phyloP scores from a whole-genome alignment of 2,329 filamentous ascomycete species.

The Lojkania enalia region DNA sequence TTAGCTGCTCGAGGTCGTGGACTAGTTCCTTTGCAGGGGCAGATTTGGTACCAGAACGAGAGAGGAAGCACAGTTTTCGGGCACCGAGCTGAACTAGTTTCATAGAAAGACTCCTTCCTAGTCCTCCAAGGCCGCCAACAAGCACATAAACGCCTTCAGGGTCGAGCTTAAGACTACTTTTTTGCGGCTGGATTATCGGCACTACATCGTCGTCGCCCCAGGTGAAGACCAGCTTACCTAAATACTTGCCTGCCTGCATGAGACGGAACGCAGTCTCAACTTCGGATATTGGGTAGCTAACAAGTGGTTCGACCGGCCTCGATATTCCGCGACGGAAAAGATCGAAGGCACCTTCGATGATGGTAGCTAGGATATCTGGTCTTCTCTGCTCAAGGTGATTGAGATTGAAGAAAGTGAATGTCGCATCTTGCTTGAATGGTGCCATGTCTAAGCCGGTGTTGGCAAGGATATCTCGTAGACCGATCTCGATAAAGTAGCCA shows the following conservation, averaged over 20 bases:
- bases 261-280: slow-evolving; percentile 20
- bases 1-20: not conserved
- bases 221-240: slow-evolving; percentile 18
- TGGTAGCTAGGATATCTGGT: not conserved
- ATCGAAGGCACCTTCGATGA: not conserved
- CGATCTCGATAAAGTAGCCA: slow-evolving; percentile 29
- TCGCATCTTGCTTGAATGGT: slow-evolving; percentile 27
- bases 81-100: slow-evolving; percentile 5
- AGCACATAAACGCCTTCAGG: slow-evolving; percentile 9
- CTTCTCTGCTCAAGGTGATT: not conserved
- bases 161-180: too few relatives aligned
- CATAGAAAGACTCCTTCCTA: slow-evolving; percentile 2
- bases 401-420: slow-evolving; percentile 24
- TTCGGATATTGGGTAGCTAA: slow-evolving; percentile 10
- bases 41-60: not conserved
- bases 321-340: not conserved
- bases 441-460: slow-evolving; percentile 10
- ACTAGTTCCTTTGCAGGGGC: not conserved
- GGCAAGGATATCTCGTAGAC: slow-evolving; percentile 4
- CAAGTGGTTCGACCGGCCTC: slow-evolving; percentile 8
- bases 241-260: slow-evolving; percentile 21
- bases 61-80: slow-evolving; percentile 6
- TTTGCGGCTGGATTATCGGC: too few relatives aligned
- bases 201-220: too few relatives aligned
- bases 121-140: slow-evolving; percentile 6